These are phyloP conservation scores for Ascochyta pisi DNA, from an alignment of 2,329 filamentous ascomycete species.

Conservation along the genomic window DNA sequence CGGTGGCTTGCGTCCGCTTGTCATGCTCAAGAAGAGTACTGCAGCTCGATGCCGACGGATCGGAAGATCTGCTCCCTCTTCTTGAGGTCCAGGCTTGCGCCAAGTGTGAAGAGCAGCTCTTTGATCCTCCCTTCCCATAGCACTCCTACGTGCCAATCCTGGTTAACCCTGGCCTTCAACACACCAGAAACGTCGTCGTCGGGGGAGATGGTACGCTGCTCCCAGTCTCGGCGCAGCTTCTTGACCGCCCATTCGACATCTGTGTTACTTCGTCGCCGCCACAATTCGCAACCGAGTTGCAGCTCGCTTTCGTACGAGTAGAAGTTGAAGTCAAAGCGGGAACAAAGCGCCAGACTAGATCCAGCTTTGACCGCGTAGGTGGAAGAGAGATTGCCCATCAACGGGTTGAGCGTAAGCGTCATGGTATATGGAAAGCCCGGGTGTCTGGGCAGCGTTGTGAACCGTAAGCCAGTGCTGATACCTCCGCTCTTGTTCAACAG, in stretches of 20 bases:
- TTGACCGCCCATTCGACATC: slow-evolving; percentile 55
- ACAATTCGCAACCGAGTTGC: slow-evolving; percentile 90
- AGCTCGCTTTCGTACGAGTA: slow-evolving; percentile 98
- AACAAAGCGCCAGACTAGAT: slow-evolving; percentile 81
- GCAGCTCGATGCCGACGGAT: slow-evolving; percentile 77
- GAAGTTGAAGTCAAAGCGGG: slow-evolving; percentile 94
- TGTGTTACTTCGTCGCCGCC: slow-evolving; percentile 66
- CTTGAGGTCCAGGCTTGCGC: slow-evolving; percentile 82
- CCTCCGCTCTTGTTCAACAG: slow-evolving; percentile 93
- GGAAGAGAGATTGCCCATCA: slow-evolving; percentile 92
- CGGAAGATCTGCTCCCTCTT: slow-evolving; percentile 78
- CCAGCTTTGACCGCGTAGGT: slow-evolving; percentile 92
- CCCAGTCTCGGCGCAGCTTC: slow-evolving; percentile 53
- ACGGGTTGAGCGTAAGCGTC: slow-evolving; percentile 88
- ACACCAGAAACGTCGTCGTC: slow-evolving; percentile 81
- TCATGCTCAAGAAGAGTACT: slow-evolving; percentile 74
- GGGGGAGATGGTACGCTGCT: slow-evolving; percentile 38
- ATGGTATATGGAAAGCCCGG: slow-evolving; percentile 91
- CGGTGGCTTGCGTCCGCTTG: slow-evolving; percentile 4
- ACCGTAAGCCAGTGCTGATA: slow-evolving; percentile 85
- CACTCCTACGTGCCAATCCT: slow-evolving; percentile 83
- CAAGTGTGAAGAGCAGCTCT: slow-evolving; percentile 89
- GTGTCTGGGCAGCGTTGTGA: slow-evolving; percentile 82
- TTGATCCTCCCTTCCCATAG: slow-evolving; percentile 94
- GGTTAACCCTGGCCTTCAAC: slow-evolving; percentile 86